Evolutionary conservation across 495 filamentous ascomycete species (phyloP), one percentile per base, ranked within the genome.

Genomic region (Platismatia glauca): DNA sequence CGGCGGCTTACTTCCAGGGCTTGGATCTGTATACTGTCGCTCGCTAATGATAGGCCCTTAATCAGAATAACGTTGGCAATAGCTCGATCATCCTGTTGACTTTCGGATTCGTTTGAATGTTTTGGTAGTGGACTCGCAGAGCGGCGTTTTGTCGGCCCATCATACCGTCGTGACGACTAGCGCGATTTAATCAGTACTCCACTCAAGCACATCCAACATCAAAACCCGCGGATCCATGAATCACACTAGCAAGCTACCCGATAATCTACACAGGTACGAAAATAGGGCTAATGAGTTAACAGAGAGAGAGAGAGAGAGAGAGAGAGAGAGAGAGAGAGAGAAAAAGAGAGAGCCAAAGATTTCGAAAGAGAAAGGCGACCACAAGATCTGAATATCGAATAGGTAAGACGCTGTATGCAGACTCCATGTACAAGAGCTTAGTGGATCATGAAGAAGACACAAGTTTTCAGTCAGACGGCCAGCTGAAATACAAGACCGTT

Each of bases 31-130:
- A 97, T 80, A 48, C 84, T 80, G 29, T 82, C 75, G 34, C 78
- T 77, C 3, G 87, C 88, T 46, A 77, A 71, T 70, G 95, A 82
- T 55, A 98, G 83, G 68, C 96, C 83, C 65, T 85, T 86, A 7
- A 88, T 86, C 55, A 98, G 85, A 29, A 96, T 76, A 16, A 96
- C 79, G 73, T 95, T 90, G 55, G 89, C 85, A 57, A 95, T 85
- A 50, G 74, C 72, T 37, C 71, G 73, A 31, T 73, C 74, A 22
- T 27, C 20, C 37, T 38, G 24, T 53, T 55, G 27, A 13, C 22
- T 38, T 12, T 58, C 41, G 15, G 29, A 1, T 31, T 44, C 24
- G 20, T 55, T 11, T 33, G 37, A n/a, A 15, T 15, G 24, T 39
- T 13, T 11, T 37, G 48, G 27, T 29, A 0, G 13, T 52, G 48